Evolutionary conservation across 257 asterid species (phyloP), one percentile per base, ranked within the genome.

Genomic region (Solanum okadae): DNA sequence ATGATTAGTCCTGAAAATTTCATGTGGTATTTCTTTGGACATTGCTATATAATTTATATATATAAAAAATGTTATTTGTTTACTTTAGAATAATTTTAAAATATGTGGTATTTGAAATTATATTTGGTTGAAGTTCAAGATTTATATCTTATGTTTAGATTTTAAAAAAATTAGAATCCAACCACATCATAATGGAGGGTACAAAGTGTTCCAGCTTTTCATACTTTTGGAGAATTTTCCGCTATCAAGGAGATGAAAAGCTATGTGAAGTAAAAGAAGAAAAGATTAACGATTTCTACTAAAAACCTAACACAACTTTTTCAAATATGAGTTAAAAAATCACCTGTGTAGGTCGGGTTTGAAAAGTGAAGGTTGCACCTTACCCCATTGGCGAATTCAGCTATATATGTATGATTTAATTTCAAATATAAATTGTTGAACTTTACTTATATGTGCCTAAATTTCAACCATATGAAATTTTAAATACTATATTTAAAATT

Each of bases 51-150:
- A 67, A 67, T 25, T 67, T 13, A 2, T 27, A 71, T 31, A 56
- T 20, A 59, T 0, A 67, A 0, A 27, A 12, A 27, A 29, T 70
- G n/a, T 7, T 3, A 7, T 15, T 1, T 29, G 16, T 70, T 70
- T 9, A 70, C 18, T 70, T 70, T 6, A 15, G 6, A 70, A 29
- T 3, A 70, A 70, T 7, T 70, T 70, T 6, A 6, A 29, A 14
- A 70, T 15, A 29, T 65, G 22, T 13, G 22, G 18, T 13, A 4
- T 31, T 6, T 70, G 5, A 70, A 70, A 4, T 29, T 70, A 29
- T 29, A 29, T 70, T 13, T 31, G 23, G 0, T 6, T 70, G 23
- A 29, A 70, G 77, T 15, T 70, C 14, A 61, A 22, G 1, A 22
- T 9, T 56, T 56, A 6, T 56, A 20, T 20, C 25, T 56, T 6